phyloP scores from a whole-genome alignment of 345 rosid species.

The Eucalyptus curtisii region DNA sequence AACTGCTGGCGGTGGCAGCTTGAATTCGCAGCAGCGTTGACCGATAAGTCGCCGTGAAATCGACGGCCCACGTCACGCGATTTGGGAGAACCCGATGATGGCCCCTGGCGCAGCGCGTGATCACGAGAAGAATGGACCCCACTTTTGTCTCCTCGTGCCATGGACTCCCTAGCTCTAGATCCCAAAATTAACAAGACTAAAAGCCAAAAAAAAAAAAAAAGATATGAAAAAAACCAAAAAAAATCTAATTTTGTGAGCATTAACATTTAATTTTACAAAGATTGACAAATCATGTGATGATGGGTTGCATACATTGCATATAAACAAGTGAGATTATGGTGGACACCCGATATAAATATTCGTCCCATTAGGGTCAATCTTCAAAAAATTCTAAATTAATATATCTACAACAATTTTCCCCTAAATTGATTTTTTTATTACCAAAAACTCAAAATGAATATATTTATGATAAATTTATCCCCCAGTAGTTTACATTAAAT shows the following conservation, averaged over 20 bases:
- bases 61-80: not conserved
- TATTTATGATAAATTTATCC: no score
- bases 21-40: not conserved
- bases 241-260: not conserved
- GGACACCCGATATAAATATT: not conserved
- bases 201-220: not conserved
- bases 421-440: rapidly evolving
- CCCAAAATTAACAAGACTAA: not conserved
- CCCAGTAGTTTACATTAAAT: rapidly evolving
- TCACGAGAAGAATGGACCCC: not conserved
- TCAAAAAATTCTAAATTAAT: rapidly evolving
- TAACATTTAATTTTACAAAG: not conserved
- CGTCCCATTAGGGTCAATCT: rapidly evolving
- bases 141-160: not conserved
- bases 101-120: not conserved
- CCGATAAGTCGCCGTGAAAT: not conserved
- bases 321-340: not conserved
- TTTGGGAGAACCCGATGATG: not conserved
- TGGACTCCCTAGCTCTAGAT: not conserved
- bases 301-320: no score
- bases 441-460: rapidly evolving
- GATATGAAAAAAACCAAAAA: not conserved
- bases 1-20: not conserved
- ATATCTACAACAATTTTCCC: rapidly evolving
- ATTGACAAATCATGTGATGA: not conserved